Evolutionary conservation across 345 rosid species (phyloP).

Genomic region (Eucalyptus rudis): DNA sequence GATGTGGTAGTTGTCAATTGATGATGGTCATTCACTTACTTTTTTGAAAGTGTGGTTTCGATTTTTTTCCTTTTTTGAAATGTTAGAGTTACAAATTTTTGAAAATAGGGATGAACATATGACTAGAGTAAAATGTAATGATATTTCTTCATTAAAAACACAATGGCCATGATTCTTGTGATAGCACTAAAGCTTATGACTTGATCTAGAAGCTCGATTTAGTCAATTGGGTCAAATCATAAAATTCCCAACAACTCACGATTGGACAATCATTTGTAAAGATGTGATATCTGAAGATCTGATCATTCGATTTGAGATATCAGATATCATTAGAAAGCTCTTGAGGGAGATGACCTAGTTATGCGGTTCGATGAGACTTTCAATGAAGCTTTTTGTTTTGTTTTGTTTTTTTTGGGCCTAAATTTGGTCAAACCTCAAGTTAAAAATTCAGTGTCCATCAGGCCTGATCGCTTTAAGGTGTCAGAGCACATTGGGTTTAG

Average conservation of each 20-base stretch:
- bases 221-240: not conserved
- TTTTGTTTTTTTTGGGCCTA: not conserved
- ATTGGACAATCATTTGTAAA: not conserved
- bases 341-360: not conserved
- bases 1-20: not conserved
- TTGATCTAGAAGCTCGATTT: not conserved
- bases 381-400: not conserved
- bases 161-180: not conserved
- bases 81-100: not conserved
- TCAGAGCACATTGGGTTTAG: not conserved
- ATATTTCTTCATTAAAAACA: not conserved
- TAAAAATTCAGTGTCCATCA: not conserved
- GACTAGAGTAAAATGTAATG: not conserved
- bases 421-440: not conserved
- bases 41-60: not conserved
- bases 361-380: not conserved
- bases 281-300: not conserved
- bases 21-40: not conserved
- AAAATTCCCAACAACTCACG: not conserved
- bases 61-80: not conserved
- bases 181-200: not conserved
- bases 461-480: not conserved
- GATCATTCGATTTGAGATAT: not conserved
- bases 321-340: not conserved
- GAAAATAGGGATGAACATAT: not conserved